phyloP scores from a whole-genome alignment of 2,329 filamentous ascomycete genomes.

The Verticillium klebahnii region DNA sequence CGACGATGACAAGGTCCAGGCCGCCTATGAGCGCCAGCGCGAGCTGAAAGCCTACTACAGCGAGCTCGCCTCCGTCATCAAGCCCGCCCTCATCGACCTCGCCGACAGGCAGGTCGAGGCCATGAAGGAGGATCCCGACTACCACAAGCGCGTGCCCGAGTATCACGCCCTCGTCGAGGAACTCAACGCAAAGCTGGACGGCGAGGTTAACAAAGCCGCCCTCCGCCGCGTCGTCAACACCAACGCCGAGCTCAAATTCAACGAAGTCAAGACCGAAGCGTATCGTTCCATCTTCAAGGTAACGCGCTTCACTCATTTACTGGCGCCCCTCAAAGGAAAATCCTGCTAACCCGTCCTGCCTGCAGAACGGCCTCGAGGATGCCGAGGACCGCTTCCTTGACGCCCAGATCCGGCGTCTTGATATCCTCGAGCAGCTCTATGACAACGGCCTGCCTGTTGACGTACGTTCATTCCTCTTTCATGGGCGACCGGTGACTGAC shows the following conservation, averaged over 20 bases:
- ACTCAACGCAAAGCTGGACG: slow-evolving; percentile 32
- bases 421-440: slow-evolving; percentile 38
- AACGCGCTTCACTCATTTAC: slow-evolving; percentile 18
- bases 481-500: slow-evolving; percentile 13
- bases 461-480: slow-evolving; percentile 31
- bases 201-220: slow-evolving; percentile 24
- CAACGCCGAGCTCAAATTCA: slow-evolving; percentile 27
- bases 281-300: slow-evolving; percentile 33
- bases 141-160: slow-evolving; percentile 49
- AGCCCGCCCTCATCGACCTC: slow-evolving; percentile 61
- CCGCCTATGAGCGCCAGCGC: slow-evolving; percentile 58
- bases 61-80: slow-evolving; percentile 57
- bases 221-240: slow-evolving; percentile 17
- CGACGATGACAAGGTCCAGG: slow-evolving; percentile 48
- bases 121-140: slow-evolving; percentile 48
- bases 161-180: slow-evolving; percentile 45
- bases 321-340: slow-evolving; percentile 1
- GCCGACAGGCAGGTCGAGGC: slow-evolving; percentile 55
- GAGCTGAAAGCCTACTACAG: slow-evolving; percentile 62
- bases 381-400: slow-evolving; percentile 37
- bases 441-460: slow-evolving; percentile 41
- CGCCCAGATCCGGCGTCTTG: slow-evolving; percentile 39
- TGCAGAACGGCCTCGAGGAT: slow-evolving; percentile 33
- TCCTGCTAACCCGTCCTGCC: slow-evolving; percentile 7
- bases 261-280: slow-evolving; percentile 30